These are phyloP conservation scores for Populus tomentosa DNA, from an alignment of 441 rosid species.

Conservation along the genomic window DNA sequence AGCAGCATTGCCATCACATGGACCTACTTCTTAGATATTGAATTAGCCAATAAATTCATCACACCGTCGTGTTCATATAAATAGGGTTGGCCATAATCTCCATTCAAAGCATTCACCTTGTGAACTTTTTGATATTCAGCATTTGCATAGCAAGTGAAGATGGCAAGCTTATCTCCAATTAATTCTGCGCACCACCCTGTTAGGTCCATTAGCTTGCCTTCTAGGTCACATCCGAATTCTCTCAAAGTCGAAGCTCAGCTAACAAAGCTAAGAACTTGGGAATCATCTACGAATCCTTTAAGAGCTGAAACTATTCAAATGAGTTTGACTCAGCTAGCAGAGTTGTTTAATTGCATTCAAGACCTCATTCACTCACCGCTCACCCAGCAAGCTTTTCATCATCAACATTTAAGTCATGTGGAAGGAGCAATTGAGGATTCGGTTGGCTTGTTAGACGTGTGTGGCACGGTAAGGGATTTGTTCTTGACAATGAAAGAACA, in stretches of 20 bases:
- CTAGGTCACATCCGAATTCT: conserved; percentile 51
- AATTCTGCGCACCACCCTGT: conserved; percentile 34
- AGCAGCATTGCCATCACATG: conserved; percentile 31
- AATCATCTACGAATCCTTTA: conserved; percentile 13
- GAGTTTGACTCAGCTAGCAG: conserved; percentile 43
- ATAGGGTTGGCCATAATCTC: neutral
- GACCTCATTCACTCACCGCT: conserved; percentile 41
- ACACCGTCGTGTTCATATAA: conserved; percentile 21
- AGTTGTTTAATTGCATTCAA: conserved; percentile 39
- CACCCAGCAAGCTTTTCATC: conserved; percentile 28
- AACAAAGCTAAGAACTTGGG: conserved; percentile 35
- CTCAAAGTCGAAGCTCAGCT: conserved; percentile 44
- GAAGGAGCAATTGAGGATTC: conserved; percentile 55
- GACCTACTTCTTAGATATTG: neutral
- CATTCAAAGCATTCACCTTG: neutral
- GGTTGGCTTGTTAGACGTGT: conserved; percentile 47
- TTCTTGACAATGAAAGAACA: conserved; percentile 43
- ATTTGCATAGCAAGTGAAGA: conserved; percentile 7
- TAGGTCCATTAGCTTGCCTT: conserved; percentile 78
- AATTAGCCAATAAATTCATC: neutral
- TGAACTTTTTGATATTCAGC: neutral
- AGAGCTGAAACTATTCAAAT: conserved; percentile 31
- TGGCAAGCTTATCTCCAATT: conserved; percentile 31
- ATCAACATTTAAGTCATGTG: conserved; percentile 25
- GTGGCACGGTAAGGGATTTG: conserved; percentile 46